A percentile compares a stretch with the other conserved stretches of the same genome.
Evolutionary conservation across 1,284 basidiomycete genomes (phyloP).

Genomic region (Tremellales sp.): DNA sequence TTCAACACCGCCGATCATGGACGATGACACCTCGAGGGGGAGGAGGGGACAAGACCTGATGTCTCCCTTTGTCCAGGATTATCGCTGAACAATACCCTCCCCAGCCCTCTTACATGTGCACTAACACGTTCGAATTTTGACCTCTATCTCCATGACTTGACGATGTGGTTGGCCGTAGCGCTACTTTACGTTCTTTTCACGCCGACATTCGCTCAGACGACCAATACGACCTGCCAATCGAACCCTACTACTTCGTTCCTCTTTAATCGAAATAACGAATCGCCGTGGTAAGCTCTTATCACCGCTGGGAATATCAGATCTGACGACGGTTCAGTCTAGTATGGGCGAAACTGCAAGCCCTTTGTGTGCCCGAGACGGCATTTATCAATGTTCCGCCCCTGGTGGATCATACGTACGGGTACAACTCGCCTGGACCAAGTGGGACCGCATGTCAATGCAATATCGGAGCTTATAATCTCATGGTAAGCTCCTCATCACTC

Average conservation of each 20-base stretch:
- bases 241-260: conserved; percentile 18
- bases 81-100: no score
- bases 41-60: no score
- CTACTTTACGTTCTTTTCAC: no score
- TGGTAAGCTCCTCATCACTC: conserved; percentile 15
- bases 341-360: conserved; percentile 30
- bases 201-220: conserved; percentile 13
- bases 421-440: conserved; percentile 12
- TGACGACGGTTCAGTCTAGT: conserved; percentile 11
- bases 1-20: no score
- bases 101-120: no score
- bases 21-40: no score
- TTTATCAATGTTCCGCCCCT: conserved; percentile 31
- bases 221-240: conserved; percentile 17
- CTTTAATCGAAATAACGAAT: conserved; percentile 23
- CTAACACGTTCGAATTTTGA: no score
- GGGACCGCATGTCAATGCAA: conserved; percentile 25
- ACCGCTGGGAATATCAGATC: not conserved
- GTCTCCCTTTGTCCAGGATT: no score
- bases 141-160: no score
- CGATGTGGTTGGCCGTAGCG: no score
- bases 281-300: conserved; percentile 24
- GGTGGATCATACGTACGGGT: conserved; percentile 17
- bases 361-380: conserved; percentile 16
- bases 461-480: conserved; percentile 20